Base-by-base conservation (phyloP, 768 basidiomycete species). In the Phaeotremella fagi region DNA sequence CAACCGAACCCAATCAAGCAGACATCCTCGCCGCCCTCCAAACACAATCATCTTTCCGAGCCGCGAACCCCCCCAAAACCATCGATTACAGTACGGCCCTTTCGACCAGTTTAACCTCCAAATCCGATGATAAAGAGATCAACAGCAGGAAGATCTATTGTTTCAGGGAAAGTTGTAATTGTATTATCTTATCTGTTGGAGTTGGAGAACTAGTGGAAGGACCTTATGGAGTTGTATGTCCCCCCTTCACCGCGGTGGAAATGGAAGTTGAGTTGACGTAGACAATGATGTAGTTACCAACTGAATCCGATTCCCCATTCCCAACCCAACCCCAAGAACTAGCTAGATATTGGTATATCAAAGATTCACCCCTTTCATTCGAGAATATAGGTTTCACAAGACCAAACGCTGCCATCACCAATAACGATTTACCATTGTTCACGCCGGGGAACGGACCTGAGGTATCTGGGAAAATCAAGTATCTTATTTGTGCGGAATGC, bases 331-430 rank as follows among this genome's bases (percentile, higher is more conserved):
- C 24, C 25, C 23, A 43, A 31, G 22, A 28, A 49, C 18, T 51
- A 12, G 36, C n/a, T n/a, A n/a, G 55, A 1, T 66, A 64, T 52
- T 72, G 71, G 72, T 57, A 65, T 43, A 53, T 76, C 45, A 44
- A 57, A 24, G 61, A 55, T 28, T 59, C 61, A 2, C 75, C 75
- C 3, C 67, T 73, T 52, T 51, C 65, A 3, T 76, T 76, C 42
- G 75, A 76, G 20, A 76, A 76, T 50, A 65, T 74, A 23, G 75
- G 75, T n/a, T 76, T 73, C 59, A 71, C 73, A 3, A 43, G 71
- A 24, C 58, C 65, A 2, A 61, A 62, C 23, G 15, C 49, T 1
- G 25, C 54, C 2, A 54, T 23, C 7, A 3, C 28, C 18, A n/a
- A n/a, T n/a, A n/a, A n/a, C n/a, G n/a, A n/a, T n/a, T 27, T 54